Evolutionary conservation across 116 monocot species (phyloP).

Genomic region (Trichopus zeylanicus): DNA sequence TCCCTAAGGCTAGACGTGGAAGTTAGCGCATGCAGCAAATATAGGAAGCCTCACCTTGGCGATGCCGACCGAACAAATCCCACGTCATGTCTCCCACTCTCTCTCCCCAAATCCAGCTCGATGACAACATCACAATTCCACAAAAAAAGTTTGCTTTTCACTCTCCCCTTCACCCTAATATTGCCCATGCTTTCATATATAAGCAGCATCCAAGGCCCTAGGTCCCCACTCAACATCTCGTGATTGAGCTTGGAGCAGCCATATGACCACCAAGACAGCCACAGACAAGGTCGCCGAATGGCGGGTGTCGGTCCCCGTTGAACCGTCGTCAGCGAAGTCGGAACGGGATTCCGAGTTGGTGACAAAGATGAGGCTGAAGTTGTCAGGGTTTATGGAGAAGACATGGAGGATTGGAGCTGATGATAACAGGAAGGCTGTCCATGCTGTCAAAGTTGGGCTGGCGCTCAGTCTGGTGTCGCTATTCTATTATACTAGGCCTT

Average conservation of each 20-base stretch:
- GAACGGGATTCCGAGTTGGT: neutral
- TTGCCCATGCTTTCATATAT: no score
- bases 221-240: no score
- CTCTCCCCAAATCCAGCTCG: no score
- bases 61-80: neutral
- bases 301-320: neutral
- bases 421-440: constrained; percentile 37
- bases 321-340: neutral
- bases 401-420: constrained; percentile 5
- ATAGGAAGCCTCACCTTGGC: neutral
- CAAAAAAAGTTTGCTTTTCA: no score
- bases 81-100: neutral
- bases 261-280: no score
- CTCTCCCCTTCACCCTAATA: no score
- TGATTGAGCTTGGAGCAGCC: neutral
- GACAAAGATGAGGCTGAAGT: neutral
- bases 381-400: neutral
- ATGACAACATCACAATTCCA: no score
- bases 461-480: constrained; percentile 54
- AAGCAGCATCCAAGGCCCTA: no score
- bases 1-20: neutral
- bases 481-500: constrained; percentile 64
- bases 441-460: constrained; percentile 65
- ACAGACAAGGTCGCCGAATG: neutral
- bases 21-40: neutral